Base-by-base conservation (phyloP, 768 basidiomycete species). In the Crassisporium funariophilum region DNA sequence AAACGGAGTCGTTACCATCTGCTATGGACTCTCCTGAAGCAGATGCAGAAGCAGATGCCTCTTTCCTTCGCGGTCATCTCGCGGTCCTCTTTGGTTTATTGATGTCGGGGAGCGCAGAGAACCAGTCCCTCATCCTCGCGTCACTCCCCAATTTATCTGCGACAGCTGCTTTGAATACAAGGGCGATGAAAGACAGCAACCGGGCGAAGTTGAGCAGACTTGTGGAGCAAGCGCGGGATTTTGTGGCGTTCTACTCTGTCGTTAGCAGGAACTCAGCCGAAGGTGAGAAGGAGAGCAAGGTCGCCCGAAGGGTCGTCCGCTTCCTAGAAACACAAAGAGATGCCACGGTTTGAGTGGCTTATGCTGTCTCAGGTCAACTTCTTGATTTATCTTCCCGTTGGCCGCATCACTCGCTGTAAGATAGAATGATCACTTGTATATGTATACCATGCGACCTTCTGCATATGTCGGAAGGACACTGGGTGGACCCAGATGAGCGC, bases 51-150 rank as follows among this genome's bases (percentile, higher is more conserved):
- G 66, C 70, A 4, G 76, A 81, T 52, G 61, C 67, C 25, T 71
- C 72, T 10, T 83, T 88, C 53, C 72, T 92, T 5, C 78, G 78
- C 12, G 86, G 86, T 1, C 89, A 91, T 58, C 76, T 88, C 4
- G 81, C 90, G 0, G 79, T 92, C 5, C 76, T 93, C 4, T 77
- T 93, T 38, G 88, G 78, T 6, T 59, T 81, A 29, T 67, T 79
- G 41, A 79, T 79, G 71, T 66, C 63, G 21, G 67, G 61, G 19
- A 71, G 63, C 27, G 37, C 47, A 2, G 51, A 49, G 23, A 78
- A 78, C 44, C 69, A 73, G 45, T 39, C 35, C 1, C 50, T 59
- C 4, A 59, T 81, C 3, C 57, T 79, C 11, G 24, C 47, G 8
- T 35, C 40, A 11, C 35, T 44, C 7, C 33, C 21, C 29, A 34